phyloP scores from a whole-genome alignment of 352 stramenopile species.

The Blastocystis hominis region DNA sequence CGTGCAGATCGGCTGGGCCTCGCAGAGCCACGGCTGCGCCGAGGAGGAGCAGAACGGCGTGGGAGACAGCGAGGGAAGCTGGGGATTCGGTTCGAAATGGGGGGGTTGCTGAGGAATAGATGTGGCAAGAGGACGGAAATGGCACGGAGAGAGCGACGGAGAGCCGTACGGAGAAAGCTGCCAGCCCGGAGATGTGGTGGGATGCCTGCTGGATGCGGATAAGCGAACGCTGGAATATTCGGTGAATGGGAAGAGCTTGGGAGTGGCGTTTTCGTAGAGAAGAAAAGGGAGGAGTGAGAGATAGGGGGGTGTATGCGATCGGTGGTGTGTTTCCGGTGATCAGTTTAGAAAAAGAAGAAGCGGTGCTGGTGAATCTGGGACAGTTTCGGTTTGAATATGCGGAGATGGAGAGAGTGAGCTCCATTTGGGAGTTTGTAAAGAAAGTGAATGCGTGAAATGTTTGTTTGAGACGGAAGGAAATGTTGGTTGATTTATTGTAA shows the following conservation, averaged over 20 bases:
- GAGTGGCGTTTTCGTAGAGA: constrained; percentile 16
- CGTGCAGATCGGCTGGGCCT: constrained; percentile 27
- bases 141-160: constrained; percentile 26
- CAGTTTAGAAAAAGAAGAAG: constrained; percentile 56
- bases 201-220: constrained; percentile 34
- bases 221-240: neutral
- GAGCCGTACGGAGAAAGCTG: constrained; percentile 24
- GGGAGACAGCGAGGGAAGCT: constrained; percentile 38
- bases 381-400: constrained; percentile 55
- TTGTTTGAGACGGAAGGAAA: neutral
- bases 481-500: too few relatives aligned
- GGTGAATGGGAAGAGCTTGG: constrained; percentile 47
- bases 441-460: constrained; percentile 12
- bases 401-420: neutral
- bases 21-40: neutral
- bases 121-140: constrained; percentile 33
- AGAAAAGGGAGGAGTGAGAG: neutral
- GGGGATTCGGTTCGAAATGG: neutral
- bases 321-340: constrained; percentile 31
- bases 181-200: constrained; percentile 15
- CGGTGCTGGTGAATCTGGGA: constrained; percentile 52
- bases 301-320: neutral
- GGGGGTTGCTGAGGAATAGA: neutral
- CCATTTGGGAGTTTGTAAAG: constrained; percentile 53
- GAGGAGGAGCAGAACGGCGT: constrained; percentile 47